phyloP scores from a whole-genome alignment of 108 stramenopile species.

The Stephanodiscus minutulus region DNA sequence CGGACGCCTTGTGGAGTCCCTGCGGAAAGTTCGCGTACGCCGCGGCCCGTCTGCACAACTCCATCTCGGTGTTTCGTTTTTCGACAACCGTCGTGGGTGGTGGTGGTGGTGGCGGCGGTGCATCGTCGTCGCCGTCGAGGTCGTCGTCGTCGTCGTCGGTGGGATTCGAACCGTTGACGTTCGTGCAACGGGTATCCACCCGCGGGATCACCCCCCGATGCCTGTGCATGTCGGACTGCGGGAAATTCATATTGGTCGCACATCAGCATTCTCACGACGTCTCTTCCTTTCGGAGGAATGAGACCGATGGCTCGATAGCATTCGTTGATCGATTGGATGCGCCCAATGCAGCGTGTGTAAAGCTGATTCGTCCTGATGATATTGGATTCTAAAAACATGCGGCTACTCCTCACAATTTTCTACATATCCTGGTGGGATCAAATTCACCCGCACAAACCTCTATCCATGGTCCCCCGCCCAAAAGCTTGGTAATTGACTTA shows the following conservation, averaged over 20 bases:
- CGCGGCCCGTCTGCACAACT: constrained; percentile 47
- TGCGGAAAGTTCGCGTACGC: constrained; percentile 47
- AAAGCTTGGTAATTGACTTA: neutral
- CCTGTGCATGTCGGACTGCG: constrained; percentile 43
- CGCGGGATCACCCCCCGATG: constrained; percentile 39
- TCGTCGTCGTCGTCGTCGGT: neutral
- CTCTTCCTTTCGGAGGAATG: constrained; percentile 32
- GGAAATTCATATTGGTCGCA: constrained; percentile 42
- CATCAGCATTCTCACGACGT: constrained; percentile 54
- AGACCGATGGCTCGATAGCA: constrained; percentile 14
- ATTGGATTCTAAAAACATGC: neutral
- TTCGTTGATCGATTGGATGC: constrained; percentile 33
- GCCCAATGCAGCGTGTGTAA: constrained; percentile 42
- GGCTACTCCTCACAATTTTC: no score
- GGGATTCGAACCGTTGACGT: neutral
- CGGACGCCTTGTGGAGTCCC: constrained; percentile 49
- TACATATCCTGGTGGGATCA: no score
- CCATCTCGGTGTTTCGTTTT: constrained; percentile 37
- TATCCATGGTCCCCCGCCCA: no score
- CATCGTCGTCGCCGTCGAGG: no score
- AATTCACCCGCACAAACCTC: no score
- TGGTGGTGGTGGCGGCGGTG: no score
- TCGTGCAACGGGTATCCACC: constrained; percentile 35
- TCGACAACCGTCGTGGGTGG: neutral
- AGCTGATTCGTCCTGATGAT: constrained; percentile 27